phyloP scores from a whole-genome alignment of 139 green algal species.

The Chlorella vulgaris region DNA sequence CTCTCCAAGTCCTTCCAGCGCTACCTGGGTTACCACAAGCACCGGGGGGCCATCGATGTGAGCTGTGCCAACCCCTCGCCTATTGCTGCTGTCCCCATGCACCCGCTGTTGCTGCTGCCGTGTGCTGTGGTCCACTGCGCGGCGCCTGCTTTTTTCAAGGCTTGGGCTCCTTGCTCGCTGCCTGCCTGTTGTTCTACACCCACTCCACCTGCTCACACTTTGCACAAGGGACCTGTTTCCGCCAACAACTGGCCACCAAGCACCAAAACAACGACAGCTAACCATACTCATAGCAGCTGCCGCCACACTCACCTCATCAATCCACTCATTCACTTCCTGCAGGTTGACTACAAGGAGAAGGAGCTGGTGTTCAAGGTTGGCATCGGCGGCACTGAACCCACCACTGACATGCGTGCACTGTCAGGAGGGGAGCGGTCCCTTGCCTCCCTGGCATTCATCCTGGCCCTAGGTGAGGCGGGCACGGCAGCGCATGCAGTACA shows the following conservation, averaged over 20 bases:
- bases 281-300: too few relatives aligned
- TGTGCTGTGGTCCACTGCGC: background rate
- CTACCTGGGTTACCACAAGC: slow-evolving; percentile 44
- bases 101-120: background rate
- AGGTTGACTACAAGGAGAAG: slow-evolving; percentile 8
- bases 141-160: background rate
- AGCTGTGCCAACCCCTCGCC: background rate
- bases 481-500: background rate
- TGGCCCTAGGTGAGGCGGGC: slow-evolving; percentile 73
- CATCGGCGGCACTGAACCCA: background rate
- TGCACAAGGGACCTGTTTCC: too few relatives aligned
- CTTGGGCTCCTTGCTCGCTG: too few relatives aligned
- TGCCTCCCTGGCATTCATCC: slow-evolving; percentile 84
- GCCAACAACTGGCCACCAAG: too few relatives aligned
- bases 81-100: background rate
- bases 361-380: slow-evolving; percentile 9
- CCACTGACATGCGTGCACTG: slow-evolving; percentile 65
- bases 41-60: slow-evolving; percentile 55
- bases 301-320: background rate
- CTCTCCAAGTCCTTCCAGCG: slow-evolving; percentile 21
- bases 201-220: too few relatives aligned
- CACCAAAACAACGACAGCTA: too few relatives aligned
- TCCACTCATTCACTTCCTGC: background rate
- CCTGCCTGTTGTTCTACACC: too few relatives aligned
- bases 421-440: slow-evolving; percentile 90